These are phyloP conservation scores for Drechslera avenae DNA, from an alignment of 2,329 filamentous ascomycete genomes.

Conservation along the genomic window DNA sequence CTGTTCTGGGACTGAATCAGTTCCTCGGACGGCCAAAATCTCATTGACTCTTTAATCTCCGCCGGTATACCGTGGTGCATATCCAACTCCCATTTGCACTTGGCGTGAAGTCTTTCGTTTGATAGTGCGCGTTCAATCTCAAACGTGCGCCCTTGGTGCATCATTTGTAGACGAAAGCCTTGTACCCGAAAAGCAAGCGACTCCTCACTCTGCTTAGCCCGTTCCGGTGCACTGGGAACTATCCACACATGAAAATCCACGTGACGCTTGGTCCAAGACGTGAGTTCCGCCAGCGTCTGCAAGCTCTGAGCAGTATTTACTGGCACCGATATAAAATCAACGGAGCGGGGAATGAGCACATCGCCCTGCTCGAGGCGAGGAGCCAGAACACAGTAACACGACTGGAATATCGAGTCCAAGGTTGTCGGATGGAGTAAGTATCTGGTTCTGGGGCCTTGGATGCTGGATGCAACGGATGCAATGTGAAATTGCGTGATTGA, in stretches of 20 bases:
- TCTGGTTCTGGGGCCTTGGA: background rate
- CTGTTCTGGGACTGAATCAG: background rate
- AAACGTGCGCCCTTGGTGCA: background rate
- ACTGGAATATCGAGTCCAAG: slow-evolving; percentile 15
- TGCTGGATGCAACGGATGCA: background rate
- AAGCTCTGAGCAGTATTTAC: no score
- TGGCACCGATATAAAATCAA: no score
- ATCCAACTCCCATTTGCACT: slow-evolving; percentile 7
- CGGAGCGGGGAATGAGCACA: slow-evolving; percentile 19
- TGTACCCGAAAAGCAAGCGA: background rate
- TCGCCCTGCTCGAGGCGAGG: slow-evolving; percentile 1
- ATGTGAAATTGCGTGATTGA: slow-evolving; percentile 2
- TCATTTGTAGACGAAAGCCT: background rate
- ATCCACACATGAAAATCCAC: no score
- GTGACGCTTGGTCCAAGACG: no score
- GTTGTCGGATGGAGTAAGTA: slow-evolving; percentile 19
- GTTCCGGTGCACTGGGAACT: no score
- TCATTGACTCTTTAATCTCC: slow-evolving; percentile 1
- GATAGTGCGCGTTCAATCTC: no score
- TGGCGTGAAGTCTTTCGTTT: background rate
- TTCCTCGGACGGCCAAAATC: background rate
- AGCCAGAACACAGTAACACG: slow-evolving; percentile 7
- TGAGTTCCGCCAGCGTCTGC: no score
- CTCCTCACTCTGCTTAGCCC: no score
- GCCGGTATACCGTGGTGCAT: background rate